Percentiles rank a stretch among this genome's conserved stretches.
phyloP scores from a whole-genome alignment of 257 asterid genomes.

The Solanum chiquidenum region DNA sequence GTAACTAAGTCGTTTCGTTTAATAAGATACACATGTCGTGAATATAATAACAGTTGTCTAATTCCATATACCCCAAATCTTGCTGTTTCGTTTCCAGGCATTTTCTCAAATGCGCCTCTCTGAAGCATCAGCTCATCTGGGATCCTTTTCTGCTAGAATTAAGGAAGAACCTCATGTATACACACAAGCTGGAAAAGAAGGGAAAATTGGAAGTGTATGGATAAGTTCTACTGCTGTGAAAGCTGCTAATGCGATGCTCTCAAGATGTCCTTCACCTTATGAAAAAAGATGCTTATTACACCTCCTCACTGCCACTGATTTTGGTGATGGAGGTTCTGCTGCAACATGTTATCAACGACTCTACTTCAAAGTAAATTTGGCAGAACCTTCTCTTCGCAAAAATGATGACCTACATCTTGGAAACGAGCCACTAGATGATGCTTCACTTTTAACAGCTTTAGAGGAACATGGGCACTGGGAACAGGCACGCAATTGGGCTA shows the following conservation, averaged over 20 bases:
- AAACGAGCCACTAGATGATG: constrained; percentile 69
- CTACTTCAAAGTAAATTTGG: constrained; percentile 80
- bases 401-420: constrained; percentile 80
- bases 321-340: constrained; percentile 84
- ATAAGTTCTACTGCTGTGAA: constrained; percentile 60
- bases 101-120: constrained; percentile 96
- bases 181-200: constrained; percentile 45
- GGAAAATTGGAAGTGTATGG: constrained; percentile 54
- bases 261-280: constrained; percentile 78
- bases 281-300: constrained; percentile 85
- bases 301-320: constrained; percentile 85
- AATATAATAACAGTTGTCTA: neutral
- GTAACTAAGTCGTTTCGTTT: neutral
- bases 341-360: constrained; percentile 59
- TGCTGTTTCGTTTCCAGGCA: constrained; percentile 43
- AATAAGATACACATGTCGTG: neutral
- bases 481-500: constrained; percentile 95
- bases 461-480: constrained; percentile 89
- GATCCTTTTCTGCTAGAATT: constrained; percentile 76
- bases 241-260: constrained; percentile 91
- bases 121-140: constrained; percentile 93
- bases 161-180: constrained; percentile 70
- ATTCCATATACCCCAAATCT: constrained; percentile 5
- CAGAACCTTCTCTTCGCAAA: constrained; percentile 87
- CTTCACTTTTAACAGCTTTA: constrained; percentile 71